Evolutionary conservation across 2,329 filamentous ascomycete species (phyloP).

Genomic region (Endothia cerciana): DNA sequence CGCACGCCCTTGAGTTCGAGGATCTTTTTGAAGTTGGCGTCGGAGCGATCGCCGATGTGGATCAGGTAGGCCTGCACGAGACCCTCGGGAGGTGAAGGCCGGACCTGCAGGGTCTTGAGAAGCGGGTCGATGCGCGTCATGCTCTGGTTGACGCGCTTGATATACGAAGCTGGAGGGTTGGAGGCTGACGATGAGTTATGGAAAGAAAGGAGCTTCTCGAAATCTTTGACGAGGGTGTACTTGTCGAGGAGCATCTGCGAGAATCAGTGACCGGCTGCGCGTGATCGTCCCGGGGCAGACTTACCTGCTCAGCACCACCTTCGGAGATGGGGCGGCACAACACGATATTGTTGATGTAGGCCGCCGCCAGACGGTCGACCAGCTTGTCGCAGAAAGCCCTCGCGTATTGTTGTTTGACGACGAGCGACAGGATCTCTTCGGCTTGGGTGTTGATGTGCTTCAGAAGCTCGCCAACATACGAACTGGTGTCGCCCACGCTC

Average conservation of each 20-base stretch:
- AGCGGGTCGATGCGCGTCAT: conserved; percentile 89
- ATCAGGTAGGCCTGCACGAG: conserved; percentile 97
- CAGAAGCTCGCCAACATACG: conserved; percentile 84
- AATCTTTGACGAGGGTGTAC: conserved; percentile 82
- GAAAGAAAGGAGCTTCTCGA: conserved; percentile 71
- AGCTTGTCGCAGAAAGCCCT: conserved; percentile 94
- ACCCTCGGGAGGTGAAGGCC: conserved; percentile 86
- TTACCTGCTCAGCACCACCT: conserved; percentile 87
- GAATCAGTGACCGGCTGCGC: conserved; percentile 33
- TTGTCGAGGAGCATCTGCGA: conserved; percentile 89
- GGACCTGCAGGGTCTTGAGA: conserved; percentile 95
- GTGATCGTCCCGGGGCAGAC: conserved; percentile 21
- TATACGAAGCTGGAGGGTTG: conserved; percentile 63
- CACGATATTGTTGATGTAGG: conserved; percentile 82
- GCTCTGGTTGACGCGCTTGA: conserved; percentile 82
- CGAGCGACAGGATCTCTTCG: conserved; percentile 72
- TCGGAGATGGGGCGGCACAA: conserved; percentile 91
- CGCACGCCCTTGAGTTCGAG: conserved; percentile 93
- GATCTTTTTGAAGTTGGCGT: conserved; percentile 94
- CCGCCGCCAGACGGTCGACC: conserved; percentile 81
- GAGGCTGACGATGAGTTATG: conserved; percentile 54
- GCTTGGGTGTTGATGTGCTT: conserved; percentile 72
- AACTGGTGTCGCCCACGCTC: conserved; percentile 88
- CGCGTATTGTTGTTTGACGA: conserved; percentile 92
- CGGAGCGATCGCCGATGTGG: conserved; percentile 91